These are phyloP conservation scores for Anthostomella pinea DNA, from an alignment of 2,329 filamentous ascomycete species.

Conservation along the genomic window DNA sequence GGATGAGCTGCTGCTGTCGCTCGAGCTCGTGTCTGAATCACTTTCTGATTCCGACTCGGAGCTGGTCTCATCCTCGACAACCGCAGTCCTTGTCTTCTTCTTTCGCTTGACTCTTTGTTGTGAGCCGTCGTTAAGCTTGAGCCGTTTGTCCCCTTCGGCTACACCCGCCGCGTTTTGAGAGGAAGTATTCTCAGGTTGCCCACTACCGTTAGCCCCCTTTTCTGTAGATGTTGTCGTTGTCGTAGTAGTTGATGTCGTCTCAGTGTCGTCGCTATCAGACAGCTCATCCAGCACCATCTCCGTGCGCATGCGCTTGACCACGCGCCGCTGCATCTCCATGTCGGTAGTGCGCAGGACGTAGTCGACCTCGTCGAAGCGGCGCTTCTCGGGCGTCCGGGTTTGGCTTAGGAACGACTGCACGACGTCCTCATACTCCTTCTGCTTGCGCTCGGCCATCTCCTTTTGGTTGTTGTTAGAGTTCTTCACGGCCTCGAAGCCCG, in stretches of 20 bases:
- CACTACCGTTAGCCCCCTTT: conserved; percentile 12
- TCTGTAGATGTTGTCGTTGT: conserved; percentile 27
- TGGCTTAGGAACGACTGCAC: conserved; percentile 45
- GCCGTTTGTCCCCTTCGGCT: conserved; percentile 36
- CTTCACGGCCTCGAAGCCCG: conserved; percentile 50
- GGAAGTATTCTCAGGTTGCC: conserved; percentile 10
- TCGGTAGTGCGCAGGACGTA: conserved; percentile 50
- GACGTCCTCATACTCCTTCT: conserved; percentile 56
- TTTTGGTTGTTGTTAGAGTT: too few species aligned
- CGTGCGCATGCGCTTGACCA: conserved; percentile 62
- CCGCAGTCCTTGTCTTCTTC: conserved; percentile 50
- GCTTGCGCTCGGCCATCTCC: conserved; percentile 45
- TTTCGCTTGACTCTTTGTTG: conserved; percentile 46
- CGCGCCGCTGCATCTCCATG: conserved; percentile 50
- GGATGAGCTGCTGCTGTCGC: conserved; percentile 27
- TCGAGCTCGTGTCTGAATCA: conserved; percentile 35
- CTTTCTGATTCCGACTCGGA: conserved; percentile 35
- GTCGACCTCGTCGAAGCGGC: conserved; percentile 49
- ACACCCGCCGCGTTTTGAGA: conserved; percentile 17
- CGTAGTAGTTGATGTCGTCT: conserved; percentile 26
- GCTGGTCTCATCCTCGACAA: conserved; percentile 40
- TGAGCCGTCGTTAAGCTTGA: conserved; percentile 44
- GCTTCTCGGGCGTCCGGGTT: conserved; percentile 41
- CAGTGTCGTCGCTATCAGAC: conserved; percentile 44
- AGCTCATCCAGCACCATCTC: conserved; percentile 57